Evolutionary conservation across 495 filamentous ascomycete species (phyloP).

Genomic region (Lepidopterella palustris): DNA sequence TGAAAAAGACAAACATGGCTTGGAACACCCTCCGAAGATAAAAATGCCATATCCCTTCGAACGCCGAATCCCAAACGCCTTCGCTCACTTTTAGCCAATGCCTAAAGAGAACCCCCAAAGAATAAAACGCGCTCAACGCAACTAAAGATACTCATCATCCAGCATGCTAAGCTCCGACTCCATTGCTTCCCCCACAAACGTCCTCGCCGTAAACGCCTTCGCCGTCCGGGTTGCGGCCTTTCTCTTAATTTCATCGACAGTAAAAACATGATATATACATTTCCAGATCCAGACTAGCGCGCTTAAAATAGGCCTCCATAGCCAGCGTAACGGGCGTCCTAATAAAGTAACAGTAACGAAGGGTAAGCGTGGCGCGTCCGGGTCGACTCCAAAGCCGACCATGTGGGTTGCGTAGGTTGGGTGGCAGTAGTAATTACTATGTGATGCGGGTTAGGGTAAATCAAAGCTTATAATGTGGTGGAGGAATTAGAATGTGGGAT

Average conservation of each 20-base stretch:
- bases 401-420: constrained; percentile 14
- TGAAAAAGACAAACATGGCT: too few relatives aligned
- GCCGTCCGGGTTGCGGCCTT: constrained; percentile 6
- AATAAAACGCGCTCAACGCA: background rate
- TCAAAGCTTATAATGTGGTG: background rate
- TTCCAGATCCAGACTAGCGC: constrained; percentile 11
- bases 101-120: too few relatives aligned
- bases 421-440: constrained; percentile 21
- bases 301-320: constrained; percentile 13
- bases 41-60: too few relatives aligned
- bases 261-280: background rate
- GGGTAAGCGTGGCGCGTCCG: constrained; percentile 19
- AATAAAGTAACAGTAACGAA: constrained; percentile 21
- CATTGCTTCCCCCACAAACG: background rate
- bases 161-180: constrained; percentile 13
- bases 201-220: background rate
- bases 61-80: too few relatives aligned
- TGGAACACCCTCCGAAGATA: too few relatives aligned
- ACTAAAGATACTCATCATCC: constrained; percentile 20
- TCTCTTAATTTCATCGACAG: background rate
- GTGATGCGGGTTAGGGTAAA: background rate
- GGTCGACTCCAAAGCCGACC: constrained; percentile 19
- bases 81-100: too few relatives aligned
- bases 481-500: background rate
- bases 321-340: background rate